Evolutionary conservation across 495 filamentous ascomycete genomes (phyloP).

Genomic region (Pyronema omphalodes): DNA sequence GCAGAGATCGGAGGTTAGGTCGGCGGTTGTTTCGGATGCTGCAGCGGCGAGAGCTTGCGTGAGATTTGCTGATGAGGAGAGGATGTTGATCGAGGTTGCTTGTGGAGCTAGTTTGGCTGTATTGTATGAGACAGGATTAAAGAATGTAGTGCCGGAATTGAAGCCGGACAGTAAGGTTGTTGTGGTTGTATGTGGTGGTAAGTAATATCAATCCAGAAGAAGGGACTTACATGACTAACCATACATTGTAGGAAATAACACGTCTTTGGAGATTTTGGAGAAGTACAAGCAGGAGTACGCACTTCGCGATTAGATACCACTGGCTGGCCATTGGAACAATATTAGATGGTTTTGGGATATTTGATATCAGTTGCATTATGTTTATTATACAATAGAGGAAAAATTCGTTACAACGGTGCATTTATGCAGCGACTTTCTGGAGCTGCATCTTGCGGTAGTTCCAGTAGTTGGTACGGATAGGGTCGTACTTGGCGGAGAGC

Average conservation of each 20-base stretch:
- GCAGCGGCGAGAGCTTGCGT: constrained; percentile 63
- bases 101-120: constrained; percentile 62
- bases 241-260: constrained; percentile 31
- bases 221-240: not conserved
- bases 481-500: constrained; percentile 73
- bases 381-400: not conserved
- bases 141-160: constrained; percentile 40
- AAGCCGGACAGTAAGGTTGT: constrained; percentile 52
- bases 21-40: constrained; percentile 53
- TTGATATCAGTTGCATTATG: not conserved
- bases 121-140: constrained; percentile 44
- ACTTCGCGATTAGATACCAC: not conserved
- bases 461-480: constrained; percentile 84
- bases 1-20: constrained; percentile 32
- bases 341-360: not conserved
- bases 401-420: not conserved
- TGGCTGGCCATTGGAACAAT: not conserved
- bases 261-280: constrained; percentile 46
- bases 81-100: constrained; percentile 60
- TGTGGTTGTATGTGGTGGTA: constrained; percentile 70
- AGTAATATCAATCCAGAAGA: constrained; percentile 2
- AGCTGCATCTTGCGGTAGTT: constrained; percentile 10
- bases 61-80: constrained; percentile 63
- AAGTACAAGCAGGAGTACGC: constrained; percentile 29
- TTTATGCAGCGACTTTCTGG: constrained; percentile 4